Percentiles rank a stretch among this genome's conserved stretches.
These are phyloP conservation scores for Trichoderma polysporum DNA, from an alignment of 2,329 filamentous ascomycete genomes.

Conservation along the genomic window DNA sequence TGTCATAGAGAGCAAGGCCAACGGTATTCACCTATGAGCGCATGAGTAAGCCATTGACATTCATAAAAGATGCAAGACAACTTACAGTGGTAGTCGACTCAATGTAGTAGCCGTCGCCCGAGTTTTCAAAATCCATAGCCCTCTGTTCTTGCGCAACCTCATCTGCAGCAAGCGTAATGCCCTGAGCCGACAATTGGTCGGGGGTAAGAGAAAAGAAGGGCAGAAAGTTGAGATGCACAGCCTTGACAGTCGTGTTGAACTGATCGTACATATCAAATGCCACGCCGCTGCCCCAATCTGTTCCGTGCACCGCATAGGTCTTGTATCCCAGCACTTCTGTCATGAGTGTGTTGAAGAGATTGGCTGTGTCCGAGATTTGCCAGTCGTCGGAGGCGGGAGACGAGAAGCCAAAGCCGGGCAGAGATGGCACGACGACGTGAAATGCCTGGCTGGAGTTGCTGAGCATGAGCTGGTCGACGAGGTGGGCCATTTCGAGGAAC, in stretches of 20 bases:
- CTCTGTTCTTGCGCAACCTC: slow-evolving; percentile 13
- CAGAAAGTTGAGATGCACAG: slow-evolving; percentile 22
- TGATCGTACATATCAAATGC: slow-evolving; percentile 24
- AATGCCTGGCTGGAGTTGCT: slow-evolving; percentile 14
- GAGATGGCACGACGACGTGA: slow-evolving; percentile 33
- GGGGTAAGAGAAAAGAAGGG: slow-evolving; percentile 21
- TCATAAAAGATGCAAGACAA: too few relatives aligned
- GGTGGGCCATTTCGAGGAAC: slow-evolving; percentile 43
- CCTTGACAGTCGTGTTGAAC: slow-evolving; percentile 21
- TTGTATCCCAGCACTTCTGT: slow-evolving; percentile 39
- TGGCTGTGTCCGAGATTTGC: slow-evolving; percentile 39
- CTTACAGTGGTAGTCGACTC: slow-evolving; percentile 7
- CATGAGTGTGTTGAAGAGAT: slow-evolving; percentile 41
- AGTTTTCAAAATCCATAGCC: slow-evolving; percentile 5
- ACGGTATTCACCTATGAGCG: slow-evolving; percentile 40
- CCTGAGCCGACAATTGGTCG: slow-evolving; percentile 14
- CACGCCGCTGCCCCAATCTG: slow-evolving; percentile 23
- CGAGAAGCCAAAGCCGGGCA: slow-evolving; percentile 43
- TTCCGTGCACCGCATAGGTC: slow-evolving; percentile 25
- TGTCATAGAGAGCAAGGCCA: slow-evolving; percentile 43
- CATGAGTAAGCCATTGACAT: neutral
- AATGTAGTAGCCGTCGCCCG: slow-evolving; percentile 22
- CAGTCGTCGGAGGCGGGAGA: slow-evolving; percentile 32
- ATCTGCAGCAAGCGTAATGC: slow-evolving; percentile 18
- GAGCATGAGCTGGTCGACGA: slow-evolving; percentile 17